Base-by-base conservation (phyloP, 73 alveolate species). In the Tetrahymena borealis region DNA sequence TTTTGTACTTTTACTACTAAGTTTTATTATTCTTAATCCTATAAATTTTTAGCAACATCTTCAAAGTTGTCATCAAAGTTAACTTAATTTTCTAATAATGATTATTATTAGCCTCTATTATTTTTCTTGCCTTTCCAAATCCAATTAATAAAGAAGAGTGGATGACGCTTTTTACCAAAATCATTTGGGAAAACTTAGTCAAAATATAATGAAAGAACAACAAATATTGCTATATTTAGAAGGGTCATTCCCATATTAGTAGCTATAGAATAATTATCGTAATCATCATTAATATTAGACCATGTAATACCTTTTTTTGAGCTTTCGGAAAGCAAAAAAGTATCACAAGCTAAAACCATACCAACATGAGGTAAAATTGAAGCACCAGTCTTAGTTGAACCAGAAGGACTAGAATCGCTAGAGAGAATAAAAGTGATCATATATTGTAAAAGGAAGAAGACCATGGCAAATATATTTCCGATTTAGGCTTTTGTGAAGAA, bases 161-260 rank as follows among this genome's bases (percentile, higher is more conserved):
- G 96, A 91, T 96, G 97, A 39, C 79, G 91, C 33, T 94, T 94
- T 41, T 94, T 95, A 3, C 99, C 99, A 95, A 94, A 96, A 39
- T 93, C 97, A 96, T 93, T 96, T 42, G 98, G 97, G 78, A 96
- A 91, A 42, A 96, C 98, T 79, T 92, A 91, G 91, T 96, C 98
- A 13, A 96, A 78, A 91, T 96, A 96, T 33, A 91, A 90, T 15
- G 97, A 96, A 37, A 96, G 60, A 20, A 96, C 38, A 40, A 94
- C 85, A 77, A 94, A 94, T 18, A 95, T 90, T 31, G 92, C 90
- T 40, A 96, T 93, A 79, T 96, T 97, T 7, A 95, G 90, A 12
- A 96, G 20, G 32, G 94, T 78, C 97, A 96, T 91, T 0, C 92
- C 79, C 90, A 96, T 24, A 92, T 94, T 94, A 24, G 90, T 39